Evolutionary conservation across 2,329 filamentous ascomycete genomes (phyloP), one percentile per base, ranked within the genome.

Genomic region (Fonsecaea multimorphosa): DNA sequence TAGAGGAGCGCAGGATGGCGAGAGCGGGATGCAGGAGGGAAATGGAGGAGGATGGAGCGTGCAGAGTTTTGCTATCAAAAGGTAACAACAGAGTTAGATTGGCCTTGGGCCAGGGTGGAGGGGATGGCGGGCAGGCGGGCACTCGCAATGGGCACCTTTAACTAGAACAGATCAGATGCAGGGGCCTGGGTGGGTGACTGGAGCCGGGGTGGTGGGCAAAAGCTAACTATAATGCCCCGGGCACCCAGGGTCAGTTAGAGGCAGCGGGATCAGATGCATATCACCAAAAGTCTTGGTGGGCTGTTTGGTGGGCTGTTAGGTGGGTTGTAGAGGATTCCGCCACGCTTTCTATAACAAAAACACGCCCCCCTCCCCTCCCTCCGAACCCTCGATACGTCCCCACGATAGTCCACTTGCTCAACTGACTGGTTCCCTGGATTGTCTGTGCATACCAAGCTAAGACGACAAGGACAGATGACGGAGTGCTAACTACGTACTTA

Each of bases 11-110:
- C 44, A 49, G 44, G 44, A 49, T 31, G 46, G 36, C 58, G 32
- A 38, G 32, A 36, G 58, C 52, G 46, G 44, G 58, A 49, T 51
- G 58, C 32, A 46, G 58, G 46, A 60, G 31, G 32, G 64, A 40
- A 46, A 52, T 49, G 32, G 64, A 40, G 34, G 36, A 53, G 56
- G n/a, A 63, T 63, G 58, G 61, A 68, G 65, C 46, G 65, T 60
- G 66, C 62, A 68, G 53, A 68, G 66, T 59, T 67, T 68, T 65
- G 66, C 60, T 65, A 65, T 64, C 63, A 66, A 34, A 52, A 52
- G 22, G 58, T 49, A 51, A 36, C 44, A 52, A 52, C 29, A 36
- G 51, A 65, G 63, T 65, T 65, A 68, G 66, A 68, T 68, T 67
- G 61, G 65, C 57, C 38, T 58, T 60, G 58, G 58, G 22, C 24